A percentile compares a stretch with the other conserved stretches of the same genome.
phyloP scores from a whole-genome alignment of 176 grass and related monocot genomes.

The Oryza nivara region DNA sequence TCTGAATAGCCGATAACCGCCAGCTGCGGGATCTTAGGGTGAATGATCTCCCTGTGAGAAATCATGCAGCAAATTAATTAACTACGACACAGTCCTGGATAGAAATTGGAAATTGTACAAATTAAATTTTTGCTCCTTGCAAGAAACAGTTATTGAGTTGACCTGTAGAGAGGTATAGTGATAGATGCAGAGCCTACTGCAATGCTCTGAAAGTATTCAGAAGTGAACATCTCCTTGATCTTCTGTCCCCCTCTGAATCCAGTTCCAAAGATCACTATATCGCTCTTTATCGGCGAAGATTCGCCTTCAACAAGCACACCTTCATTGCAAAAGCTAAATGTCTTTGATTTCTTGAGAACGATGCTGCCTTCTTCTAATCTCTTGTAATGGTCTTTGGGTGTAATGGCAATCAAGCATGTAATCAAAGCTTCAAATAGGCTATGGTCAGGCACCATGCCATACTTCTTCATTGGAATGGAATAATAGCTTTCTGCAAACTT shows the following conservation, averaged over 20 bases:
- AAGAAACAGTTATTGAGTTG: not conserved
- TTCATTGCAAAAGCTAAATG: conserved; percentile 58
- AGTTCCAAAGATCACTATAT: conserved; percentile 59
- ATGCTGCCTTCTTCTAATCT: conserved; percentile 69
- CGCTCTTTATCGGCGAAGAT: conserved; percentile 35
- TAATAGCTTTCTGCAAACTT: conserved; percentile 68
- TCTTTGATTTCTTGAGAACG: conserved; percentile 56
- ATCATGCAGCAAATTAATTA: not conserved
- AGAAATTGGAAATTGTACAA: not conserved
- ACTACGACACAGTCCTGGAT: too few species aligned
- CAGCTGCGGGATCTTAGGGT: conserved; percentile 65
- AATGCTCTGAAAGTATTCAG: conserved; percentile 48
- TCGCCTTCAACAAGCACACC: conserved; percentile 56
- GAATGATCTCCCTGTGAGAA: conserved; percentile 57
- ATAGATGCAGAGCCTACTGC: conserved; percentile 39
- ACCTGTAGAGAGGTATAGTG: conserved; percentile 65
- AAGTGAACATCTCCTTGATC: conserved; percentile 63
- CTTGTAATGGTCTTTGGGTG: conserved; percentile 55
- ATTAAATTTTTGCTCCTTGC: not conserved
- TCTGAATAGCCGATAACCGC: conserved; percentile 62
- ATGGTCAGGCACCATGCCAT: conserved; percentile 58
- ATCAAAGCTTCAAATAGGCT: conserved; percentile 49
- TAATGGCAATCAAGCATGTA: conserved; percentile 45
- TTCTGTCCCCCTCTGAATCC: conserved; percentile 62
- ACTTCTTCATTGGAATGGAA: conserved; percentile 54